Evolutionary conservation across 257 asterid genomes (phyloP).

Genomic region (Cruciata laevipes): DNA sequence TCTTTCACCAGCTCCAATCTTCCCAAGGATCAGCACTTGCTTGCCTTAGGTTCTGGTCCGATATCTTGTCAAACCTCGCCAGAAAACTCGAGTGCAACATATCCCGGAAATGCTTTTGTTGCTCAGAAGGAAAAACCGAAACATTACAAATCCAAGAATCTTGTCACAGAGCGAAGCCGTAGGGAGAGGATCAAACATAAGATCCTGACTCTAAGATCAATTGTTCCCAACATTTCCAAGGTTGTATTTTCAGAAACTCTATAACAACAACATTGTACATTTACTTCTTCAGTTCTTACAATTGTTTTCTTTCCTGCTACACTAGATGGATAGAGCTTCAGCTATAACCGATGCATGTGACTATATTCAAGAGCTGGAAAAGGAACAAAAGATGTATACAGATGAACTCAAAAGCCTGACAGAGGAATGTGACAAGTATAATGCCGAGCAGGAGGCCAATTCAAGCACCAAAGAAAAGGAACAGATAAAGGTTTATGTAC

Average conservation of each 20-base stretch:
- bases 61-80: constrained; percentile 23
- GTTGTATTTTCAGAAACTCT: constrained; percentile 21
- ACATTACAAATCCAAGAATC: constrained; percentile 69
- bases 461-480: constrained; percentile 22
- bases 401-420: constrained; percentile 39
- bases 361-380: constrained; percentile 52
- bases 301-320: neutral
- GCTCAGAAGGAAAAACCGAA: constrained; percentile 13
- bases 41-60: constrained; percentile 12
- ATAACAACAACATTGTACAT: neutral
- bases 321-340: constrained; percentile 66
- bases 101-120: constrained; percentile 15
- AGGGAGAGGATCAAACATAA: constrained; percentile 71
- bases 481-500: constrained; percentile 27
- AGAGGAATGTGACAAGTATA: constrained; percentile 20
- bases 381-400: constrained; percentile 23
- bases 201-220: constrained; percentile 57
- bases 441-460: constrained; percentile 14
- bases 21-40: constrained; percentile 30
- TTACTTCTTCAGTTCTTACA: neutral
- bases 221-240: constrained; percentile 85
- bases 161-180: constrained; percentile 67
- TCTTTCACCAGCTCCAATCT: constrained; percentile 53
- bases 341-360: constrained; percentile 61
- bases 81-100: constrained; percentile 25